phyloP scores from a whole-genome alignment of 78 protist genomes.

The Dictyostelium firmibasis region DNA sequence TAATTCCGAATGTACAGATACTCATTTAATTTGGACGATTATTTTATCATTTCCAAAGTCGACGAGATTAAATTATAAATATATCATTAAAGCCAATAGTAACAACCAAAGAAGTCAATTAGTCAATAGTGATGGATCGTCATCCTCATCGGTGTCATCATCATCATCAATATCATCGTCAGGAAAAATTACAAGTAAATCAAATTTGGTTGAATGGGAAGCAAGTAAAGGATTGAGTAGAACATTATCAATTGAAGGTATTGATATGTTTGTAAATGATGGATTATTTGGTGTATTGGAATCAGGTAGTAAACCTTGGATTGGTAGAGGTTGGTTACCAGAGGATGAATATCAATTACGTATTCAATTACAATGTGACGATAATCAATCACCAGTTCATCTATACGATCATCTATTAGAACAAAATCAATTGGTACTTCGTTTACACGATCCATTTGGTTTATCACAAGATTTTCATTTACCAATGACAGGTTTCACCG shows the following conservation, averaged over 20 bases:
- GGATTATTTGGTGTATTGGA: conserved; percentile 57
- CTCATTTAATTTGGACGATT: conserved; percentile 60
- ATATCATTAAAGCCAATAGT: conserved; percentile 12
- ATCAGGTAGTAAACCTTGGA: conserved; percentile 51
- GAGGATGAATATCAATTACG: conserved; percentile 69
- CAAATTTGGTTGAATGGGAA: conserved; percentile 56
- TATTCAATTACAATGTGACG: conserved; percentile 62
- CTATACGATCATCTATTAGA: not conserved
- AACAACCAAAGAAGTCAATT: not conserved
- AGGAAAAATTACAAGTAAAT: not conserved
- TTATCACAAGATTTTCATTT: conserved; percentile 32
- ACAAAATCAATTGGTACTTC: not conserved
- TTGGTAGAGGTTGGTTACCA: conserved; percentile 77
- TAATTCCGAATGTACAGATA: conserved; percentile 34
- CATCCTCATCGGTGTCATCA: not conserved
- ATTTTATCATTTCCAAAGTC: conserved; percentile 30
- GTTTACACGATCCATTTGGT: conserved; percentile 74
- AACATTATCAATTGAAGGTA: conserved; percentile 33
- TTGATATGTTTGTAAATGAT: conserved; percentile 76
- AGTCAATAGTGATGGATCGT: not conserved
- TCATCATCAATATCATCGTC: not conserved
- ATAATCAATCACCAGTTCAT: conserved; percentile 19
- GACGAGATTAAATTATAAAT: conserved; percentile 21
- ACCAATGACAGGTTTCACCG: conserved; percentile 30
- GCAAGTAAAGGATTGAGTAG: conserved; percentile 36